Percentiles rank a stretch among this genome's conserved stretches.
These are phyloP conservation scores for Afroboletus lepidellus DNA, from an alignment of 1,284 basidiomycete species.

Conservation along the genomic window DNA sequence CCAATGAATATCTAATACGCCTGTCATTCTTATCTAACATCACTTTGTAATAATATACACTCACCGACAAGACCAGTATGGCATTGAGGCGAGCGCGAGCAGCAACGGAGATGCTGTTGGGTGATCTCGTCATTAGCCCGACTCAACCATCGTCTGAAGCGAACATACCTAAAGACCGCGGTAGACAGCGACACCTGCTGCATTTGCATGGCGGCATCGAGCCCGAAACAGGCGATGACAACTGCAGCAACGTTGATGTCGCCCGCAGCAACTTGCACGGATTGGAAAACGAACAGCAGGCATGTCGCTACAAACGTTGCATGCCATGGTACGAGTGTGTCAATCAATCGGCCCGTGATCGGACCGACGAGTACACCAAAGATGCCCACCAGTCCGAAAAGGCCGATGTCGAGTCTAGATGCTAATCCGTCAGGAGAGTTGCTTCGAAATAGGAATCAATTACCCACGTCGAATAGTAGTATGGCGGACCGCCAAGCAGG, in stretches of 20 bases:
- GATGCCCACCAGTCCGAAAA: conserved; percentile 72
- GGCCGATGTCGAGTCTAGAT: conserved; percentile 59
- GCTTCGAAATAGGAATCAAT: no score
- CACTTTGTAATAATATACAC: conserved; percentile 7
- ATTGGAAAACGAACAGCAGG: conserved; percentile 43
- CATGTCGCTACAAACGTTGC: conserved; percentile 52
- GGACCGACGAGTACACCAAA: conserved; percentile 65
- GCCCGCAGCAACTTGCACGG: conserved; percentile 57
- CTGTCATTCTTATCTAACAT: not conserved
- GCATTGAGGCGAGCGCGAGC: conserved; percentile 65
- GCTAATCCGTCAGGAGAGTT: no score
- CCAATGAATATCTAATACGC: conserved; percentile 49
- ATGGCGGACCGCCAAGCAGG: conserved; percentile 62
- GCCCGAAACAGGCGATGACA: conserved; percentile 42
- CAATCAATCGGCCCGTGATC: conserved; percentile 58
- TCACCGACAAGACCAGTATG: conserved; percentile 56
- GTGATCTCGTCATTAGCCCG: not conserved
- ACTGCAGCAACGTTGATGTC: conserved; percentile 60
- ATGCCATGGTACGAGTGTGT: conserved; percentile 66
- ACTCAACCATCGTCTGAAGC: not conserved
- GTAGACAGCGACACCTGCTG: conserved; percentile 40
- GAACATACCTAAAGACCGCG: conserved; percentile 37
- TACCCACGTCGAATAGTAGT: conserved; percentile 61
- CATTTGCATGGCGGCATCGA: conserved; percentile 47
- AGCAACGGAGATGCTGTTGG: conserved; percentile 48